A percentile compares a stretch with the other conserved stretches of the same genome.
Evolutionary conservation across 805 yeast genomes (phyloP).

Genomic region (Yarrowia phangngaensis): DNA sequence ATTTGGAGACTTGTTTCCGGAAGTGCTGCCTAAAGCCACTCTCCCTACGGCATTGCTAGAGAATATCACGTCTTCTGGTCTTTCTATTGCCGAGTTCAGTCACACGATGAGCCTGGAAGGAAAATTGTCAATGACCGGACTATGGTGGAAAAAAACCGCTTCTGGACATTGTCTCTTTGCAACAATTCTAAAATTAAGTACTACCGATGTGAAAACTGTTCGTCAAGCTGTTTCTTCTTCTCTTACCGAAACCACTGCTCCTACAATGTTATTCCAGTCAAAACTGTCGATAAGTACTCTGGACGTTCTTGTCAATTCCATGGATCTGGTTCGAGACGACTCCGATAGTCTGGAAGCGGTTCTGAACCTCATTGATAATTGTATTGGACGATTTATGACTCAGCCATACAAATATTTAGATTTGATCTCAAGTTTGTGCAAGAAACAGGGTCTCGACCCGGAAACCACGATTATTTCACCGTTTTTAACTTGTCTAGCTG

Average conservation of each 20-base stretch:
- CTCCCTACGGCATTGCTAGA: neutral
- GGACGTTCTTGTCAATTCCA: constrained; percentile 21
- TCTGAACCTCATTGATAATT: constrained; percentile 60
- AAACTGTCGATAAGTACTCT: constrained; percentile 6
- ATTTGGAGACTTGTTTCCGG: constrained; percentile 12
- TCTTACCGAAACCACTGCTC: constrained; percentile 8
- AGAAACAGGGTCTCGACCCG: constrained; percentile 33
- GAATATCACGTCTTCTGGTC: constrained; percentile 7
- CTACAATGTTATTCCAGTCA: constrained; percentile 20
- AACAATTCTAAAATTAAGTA: neutral
- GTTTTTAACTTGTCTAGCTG: constrained; percentile 54
- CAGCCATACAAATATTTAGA: constrained; percentile 87
- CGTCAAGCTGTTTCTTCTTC: constrained; percentile 9
- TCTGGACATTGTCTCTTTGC: neutral
- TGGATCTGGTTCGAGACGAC: constrained; percentile 7
- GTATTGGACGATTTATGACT: constrained; percentile 62
- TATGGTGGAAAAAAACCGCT: constrained; percentile 17
- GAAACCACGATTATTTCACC: constrained; percentile 49
- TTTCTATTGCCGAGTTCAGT: constrained; percentile 15
- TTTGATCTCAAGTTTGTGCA: constrained; percentile 37
- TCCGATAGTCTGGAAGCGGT: constrained; percentile 29
- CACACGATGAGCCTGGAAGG: constrained; percentile 15
- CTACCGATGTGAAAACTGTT: neutral
- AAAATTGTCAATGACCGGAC: constrained; percentile 9
- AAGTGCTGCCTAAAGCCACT: constrained; percentile 5